These are phyloP conservation scores for Pyrenochaeta sp. DNA, from an alignment of 2,329 filamentous ascomycete genomes.

Conservation along the genomic window DNA sequence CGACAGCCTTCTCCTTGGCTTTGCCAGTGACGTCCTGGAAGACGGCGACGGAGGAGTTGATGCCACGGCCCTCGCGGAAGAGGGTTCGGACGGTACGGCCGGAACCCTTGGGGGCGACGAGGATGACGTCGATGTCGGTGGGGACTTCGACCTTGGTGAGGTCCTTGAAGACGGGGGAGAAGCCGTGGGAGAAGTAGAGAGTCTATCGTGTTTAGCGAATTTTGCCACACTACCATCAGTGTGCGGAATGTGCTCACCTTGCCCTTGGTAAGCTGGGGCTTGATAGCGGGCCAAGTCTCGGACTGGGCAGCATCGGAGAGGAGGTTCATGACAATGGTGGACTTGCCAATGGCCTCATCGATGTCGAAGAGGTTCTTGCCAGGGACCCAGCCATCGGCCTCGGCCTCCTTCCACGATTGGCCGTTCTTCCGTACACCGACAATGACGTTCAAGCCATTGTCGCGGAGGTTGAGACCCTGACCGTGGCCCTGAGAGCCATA, in stretches of 20 bases:
- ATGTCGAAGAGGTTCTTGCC: slow-evolving; percentile 99
- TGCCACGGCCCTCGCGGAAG: slow-evolving; percentile 98
- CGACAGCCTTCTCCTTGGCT: slow-evolving; percentile 96
- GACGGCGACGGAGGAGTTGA: slow-evolving; percentile 99
- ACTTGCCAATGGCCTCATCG: slow-evolving; percentile 91
- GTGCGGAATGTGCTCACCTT: slow-evolving; percentile 68
- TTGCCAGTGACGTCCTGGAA: slow-evolving; percentile 98
- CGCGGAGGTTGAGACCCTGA: slow-evolving; percentile 98
- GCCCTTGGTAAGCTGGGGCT: slow-evolving; percentile 97
- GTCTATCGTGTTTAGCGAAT: slow-evolving; percentile 65
- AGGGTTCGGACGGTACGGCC: slow-evolving; percentile 98
- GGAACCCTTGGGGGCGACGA: slow-evolving; percentile 98
- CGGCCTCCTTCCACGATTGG: slow-evolving; percentile 96
- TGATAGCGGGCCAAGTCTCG: slow-evolving; percentile 98
- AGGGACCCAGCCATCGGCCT: slow-evolving; percentile 96
- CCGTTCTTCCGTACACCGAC: slow-evolving; percentile 98
- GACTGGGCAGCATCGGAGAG: slow-evolving; percentile 97
- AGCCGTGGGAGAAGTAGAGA: slow-evolving; percentile 99
- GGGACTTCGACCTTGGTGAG: slow-evolving; percentile 98
- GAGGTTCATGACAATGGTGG: slow-evolving; percentile 98
- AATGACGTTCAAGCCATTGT: slow-evolving; percentile 99
- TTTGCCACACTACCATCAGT: slow-evolving; percentile 30
- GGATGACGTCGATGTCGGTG: slow-evolving; percentile 96
- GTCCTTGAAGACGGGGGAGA: slow-evolving; percentile 99
- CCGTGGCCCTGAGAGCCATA: slow-evolving; percentile 99